These are phyloP conservation scores for Rostrohypoxylon terebratum DNA, from an alignment of 495 filamentous ascomycete genomes.

Conservation along the genomic window DNA sequence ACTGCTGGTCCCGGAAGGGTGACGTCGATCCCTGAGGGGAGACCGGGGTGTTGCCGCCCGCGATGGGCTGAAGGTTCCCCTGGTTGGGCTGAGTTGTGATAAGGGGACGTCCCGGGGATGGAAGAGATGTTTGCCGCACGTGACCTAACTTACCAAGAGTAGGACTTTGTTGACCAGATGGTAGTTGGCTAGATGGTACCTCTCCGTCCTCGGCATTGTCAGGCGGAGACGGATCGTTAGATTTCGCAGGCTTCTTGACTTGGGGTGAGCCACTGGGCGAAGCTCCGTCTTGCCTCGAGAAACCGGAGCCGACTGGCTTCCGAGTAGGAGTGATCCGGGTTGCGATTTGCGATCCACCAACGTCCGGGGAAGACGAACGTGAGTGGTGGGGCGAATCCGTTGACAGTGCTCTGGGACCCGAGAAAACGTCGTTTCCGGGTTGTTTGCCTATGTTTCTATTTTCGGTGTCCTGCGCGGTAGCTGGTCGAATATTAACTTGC, in stretches of 20 bases:
- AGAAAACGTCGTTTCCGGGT: slow-evolving; percentile 13
- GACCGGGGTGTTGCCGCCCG: slow-evolving; percentile 14
- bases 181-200: slow-evolving; percentile 39
- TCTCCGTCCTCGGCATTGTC: slow-evolving; percentile 34
- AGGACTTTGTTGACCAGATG: slow-evolving; percentile 46
- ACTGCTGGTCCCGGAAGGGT: slow-evolving; percentile 16
- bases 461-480: slow-evolving; percentile 13
- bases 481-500: slow-evolving; percentile 28
- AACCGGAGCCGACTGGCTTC: slow-evolving; percentile 45
- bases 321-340: slow-evolving; percentile 41
- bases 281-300: slow-evolving; percentile 27
- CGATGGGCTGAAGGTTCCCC: slow-evolving; percentile 15
- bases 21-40: slow-evolving; percentile 11
- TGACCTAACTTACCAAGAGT: slow-evolving; percentile 43
- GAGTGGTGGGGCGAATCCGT: slow-evolving; percentile 33
- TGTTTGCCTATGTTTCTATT: slow-evolving; percentile 2
- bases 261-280: slow-evolving; percentile 21
- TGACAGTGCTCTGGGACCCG: slow-evolving; percentile 16
- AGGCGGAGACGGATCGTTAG: slow-evolving; percentile 22
- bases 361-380: slow-evolving; percentile 28
- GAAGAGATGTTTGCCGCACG: slow-evolving; percentile 44
- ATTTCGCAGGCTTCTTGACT: background rate
- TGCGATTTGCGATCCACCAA: slow-evolving; percentile 9
- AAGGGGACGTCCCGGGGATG: slow-evolving; percentile 43
- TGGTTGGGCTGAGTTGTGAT: slow-evolving; percentile 35